phyloP scores from a whole-genome alignment of 148 eudicot genomes.

The Chenopodium quinoa region DNA sequence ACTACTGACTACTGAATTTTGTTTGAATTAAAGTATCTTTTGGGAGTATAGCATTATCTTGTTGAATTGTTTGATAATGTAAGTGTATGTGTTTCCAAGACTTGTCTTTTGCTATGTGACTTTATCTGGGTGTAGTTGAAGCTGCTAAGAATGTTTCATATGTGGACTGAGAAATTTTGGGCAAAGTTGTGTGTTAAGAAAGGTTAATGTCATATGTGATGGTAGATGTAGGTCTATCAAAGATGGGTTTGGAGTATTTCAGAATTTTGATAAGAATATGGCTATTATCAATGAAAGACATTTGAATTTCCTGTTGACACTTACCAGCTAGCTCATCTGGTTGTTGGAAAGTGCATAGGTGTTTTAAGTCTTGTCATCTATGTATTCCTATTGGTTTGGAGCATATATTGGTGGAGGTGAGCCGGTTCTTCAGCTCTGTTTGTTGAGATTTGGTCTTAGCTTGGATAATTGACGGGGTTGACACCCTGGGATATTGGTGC shows the following conservation, averaged over 20 bases:
- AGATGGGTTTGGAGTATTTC: neutral
- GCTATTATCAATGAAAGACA: neutral
- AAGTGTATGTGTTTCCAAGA: neutral
- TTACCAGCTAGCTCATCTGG: neutral
- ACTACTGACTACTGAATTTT: too few species aligned
- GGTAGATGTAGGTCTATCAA: neutral
- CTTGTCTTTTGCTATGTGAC: neutral
- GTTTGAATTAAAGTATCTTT: too few species aligned
- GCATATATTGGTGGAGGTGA: neutral
- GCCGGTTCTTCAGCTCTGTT: neutral
- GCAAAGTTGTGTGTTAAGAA: neutral
- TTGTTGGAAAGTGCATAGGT: neutral
- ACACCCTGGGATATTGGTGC: neutral
- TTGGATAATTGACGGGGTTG: neutral
- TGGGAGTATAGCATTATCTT: too few species aligned
- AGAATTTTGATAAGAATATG: neutral
- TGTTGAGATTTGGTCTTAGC: neutral
- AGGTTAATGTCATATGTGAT: neutral
- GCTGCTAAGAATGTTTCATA: too few species aligned
- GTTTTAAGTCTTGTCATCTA: neutral
- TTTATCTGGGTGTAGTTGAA: too few species aligned
- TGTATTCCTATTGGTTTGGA: neutral
- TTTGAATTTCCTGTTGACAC: neutral
- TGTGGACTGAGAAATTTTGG: too few species aligned
- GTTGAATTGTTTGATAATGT: too few species aligned